Evolutionary conservation across 768 basidiomycete species (phyloP), one percentile per base, ranked within the genome.

Genomic region (Rhodotorula paludigena): DNA sequence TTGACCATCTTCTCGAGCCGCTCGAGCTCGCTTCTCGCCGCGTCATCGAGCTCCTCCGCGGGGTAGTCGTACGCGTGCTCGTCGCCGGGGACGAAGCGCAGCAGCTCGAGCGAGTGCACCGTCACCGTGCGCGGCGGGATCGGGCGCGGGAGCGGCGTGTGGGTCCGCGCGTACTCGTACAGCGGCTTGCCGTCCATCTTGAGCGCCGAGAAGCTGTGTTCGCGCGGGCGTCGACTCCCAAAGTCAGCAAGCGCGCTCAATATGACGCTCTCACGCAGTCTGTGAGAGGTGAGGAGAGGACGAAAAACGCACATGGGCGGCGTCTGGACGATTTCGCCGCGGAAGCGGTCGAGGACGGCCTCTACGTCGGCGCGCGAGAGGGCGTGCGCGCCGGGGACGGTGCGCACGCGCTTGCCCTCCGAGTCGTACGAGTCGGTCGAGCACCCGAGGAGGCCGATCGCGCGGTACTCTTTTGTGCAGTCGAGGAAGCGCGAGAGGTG

Each of bases 111-210:
- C 11, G 85, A 84, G 75, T 90, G 86, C 15, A 99, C 85, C 15
- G 86, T 90, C 28, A 89, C 88, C 70, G 84, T 83, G 18, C 96
- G 87, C 56, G 87, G 78, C 74, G 92, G 90, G 67, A 99, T 93
- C n/a, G 94, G 89, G 15, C 92, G 86, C 39, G 96, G 96, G 23
- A 99, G 84, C 0, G 93, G 90, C 49, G 87, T 89, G 14, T 89
- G 89, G 75, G 87, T 83, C 5, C 96, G 86, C 28, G 96, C 96
- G 76, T 98, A 99, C 74, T 98, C 93, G 77, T 98, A 91, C 42
- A 98, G 78, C 1, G 91, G 91, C 78, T 84, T 90, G 1, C 96
- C 96, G 72, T 98, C 92, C 93, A 98, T 98, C 79, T 98, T 98
- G 42, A 98, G 82, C 3, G 96, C 96, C 16, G 96, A 98, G 79